A percentile compares a stretch with the other conserved stretches of the same genome.
Evolutionary conservation across 805 yeast genomes (phyloP).

Genomic region (Candida mattraensis): DNA sequence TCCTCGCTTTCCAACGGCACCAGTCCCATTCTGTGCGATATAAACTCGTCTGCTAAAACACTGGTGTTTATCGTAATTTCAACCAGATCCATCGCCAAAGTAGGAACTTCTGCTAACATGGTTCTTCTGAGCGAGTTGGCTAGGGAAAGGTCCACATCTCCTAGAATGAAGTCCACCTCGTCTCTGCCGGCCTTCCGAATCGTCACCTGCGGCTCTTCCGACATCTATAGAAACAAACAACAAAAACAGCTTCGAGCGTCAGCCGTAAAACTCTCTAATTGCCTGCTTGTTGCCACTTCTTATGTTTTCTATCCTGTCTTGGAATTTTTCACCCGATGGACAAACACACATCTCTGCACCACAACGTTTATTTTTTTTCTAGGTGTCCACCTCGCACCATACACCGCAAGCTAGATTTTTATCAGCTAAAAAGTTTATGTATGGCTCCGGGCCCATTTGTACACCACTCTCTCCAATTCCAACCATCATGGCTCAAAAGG

Average conservation of each 20-base stretch:
- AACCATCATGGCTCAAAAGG: conserved; percentile 11
- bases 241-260: not conserved
- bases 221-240: conserved; percentile 13
- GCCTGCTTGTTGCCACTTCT: too few species aligned
- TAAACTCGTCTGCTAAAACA: conserved; percentile 94
- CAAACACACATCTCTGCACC: too few species aligned
- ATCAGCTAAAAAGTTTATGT: too few species aligned
- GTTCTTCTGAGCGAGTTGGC: conserved; percentile 92
- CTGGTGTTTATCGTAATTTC: conserved; percentile 92
- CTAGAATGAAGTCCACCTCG: conserved; percentile 84
- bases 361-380: too few species aligned
- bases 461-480: conserved; percentile 28
- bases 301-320: too few species aligned
- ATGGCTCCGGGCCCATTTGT: too few species aligned
- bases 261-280: conserved; percentile 14
- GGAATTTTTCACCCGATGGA: too few species aligned
- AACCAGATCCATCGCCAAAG: conserved; percentile 93
- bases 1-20: conserved; percentile 85
- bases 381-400: too few species aligned
- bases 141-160: conserved; percentile 83
- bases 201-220: conserved; percentile 73
- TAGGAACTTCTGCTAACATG: conserved; percentile 95
- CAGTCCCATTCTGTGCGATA: conserved; percentile 90
- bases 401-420: too few species aligned
- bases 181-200: conserved; percentile 85